Evolutionary conservation across 2,329 filamentous ascomycete species (phyloP), one percentile per base, ranked within the genome.

Genomic region (Atkinsonella hypoxylon): DNA sequence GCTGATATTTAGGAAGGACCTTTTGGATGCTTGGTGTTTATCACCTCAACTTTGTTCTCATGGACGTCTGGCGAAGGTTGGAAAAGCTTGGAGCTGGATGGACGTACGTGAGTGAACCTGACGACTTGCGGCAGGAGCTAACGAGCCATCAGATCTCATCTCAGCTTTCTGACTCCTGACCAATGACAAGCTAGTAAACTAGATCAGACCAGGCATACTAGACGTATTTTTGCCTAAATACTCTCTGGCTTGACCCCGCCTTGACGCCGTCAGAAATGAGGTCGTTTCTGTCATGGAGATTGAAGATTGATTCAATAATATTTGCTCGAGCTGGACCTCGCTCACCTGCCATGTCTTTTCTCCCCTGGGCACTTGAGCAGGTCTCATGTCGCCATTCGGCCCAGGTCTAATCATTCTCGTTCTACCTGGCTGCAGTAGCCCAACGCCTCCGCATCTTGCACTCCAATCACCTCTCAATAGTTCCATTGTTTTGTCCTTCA

Each of bases 301-400:
- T 26, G 22, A 6, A 26, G 22, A 26, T 6, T 26, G 22, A 26
- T 6, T 3, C 3, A 26, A 26, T 26, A 26, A 26, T 26, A 26
- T 26, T 26, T 26, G 22, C 39, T 36, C 4, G 32, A 12, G 17
- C 20, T 10, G 13, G 20, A 15, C n/a, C 12, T 36, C 34, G 31
- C 31, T 38, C 47, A 39, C 36, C 34, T 26, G 22, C 41, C 43
- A 49, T 49, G 41, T 49, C 47, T 49, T 30, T 44, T 49, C 32
- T 11, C 41, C 17, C 31, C 30, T 3, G 26, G 41, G 39, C 40
- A 44, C 41, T 44, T 44, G 31, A 18, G 20, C 32, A 44, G 34
- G 48, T 45, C 48, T 49, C 41, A 45, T 26, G 22, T 45, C 32
- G 41, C 20, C 39, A 38, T 45, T 45, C 22, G 48, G 32, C 41